A percentile compares a stretch with the other conserved stretches of the same genome.
phyloP scores from a whole-genome alignment of 441 rosid genomes.

The Breynia disticha region DNA sequence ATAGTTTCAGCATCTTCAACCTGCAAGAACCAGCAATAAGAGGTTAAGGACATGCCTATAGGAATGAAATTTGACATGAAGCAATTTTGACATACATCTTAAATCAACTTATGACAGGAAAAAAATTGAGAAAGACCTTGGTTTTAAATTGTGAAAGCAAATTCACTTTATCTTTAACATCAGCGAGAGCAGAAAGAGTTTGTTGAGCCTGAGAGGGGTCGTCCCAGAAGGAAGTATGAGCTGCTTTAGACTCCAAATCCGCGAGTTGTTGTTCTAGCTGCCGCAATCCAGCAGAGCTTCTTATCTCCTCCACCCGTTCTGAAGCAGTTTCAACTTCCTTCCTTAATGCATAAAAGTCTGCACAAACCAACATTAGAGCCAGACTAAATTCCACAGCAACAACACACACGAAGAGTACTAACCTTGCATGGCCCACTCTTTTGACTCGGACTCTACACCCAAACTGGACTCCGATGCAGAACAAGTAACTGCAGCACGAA shows the following conservation, averaged over 20 bases:
- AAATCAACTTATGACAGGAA: too few relatives aligned
- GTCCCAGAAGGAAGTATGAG: constrained; percentile 75
- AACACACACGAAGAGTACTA: background rate
- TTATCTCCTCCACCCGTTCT: constrained; percentile 58
- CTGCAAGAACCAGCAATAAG: constrained; percentile 21
- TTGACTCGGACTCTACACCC: constrained; percentile 30
- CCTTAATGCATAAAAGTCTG: constrained; percentile 78
- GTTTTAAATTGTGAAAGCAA: constrained; percentile 57
- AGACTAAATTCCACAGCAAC: background rate
- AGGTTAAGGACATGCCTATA: too few relatives aligned
- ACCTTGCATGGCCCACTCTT: constrained; percentile 82
- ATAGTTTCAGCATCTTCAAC: constrained; percentile 92
- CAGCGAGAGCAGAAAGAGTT: constrained; percentile 56
- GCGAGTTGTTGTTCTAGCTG: constrained; percentile 49
- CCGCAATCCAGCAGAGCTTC: constrained; percentile 44
- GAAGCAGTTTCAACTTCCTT: constrained; percentile 68
- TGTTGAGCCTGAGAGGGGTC: constrained; percentile 72
- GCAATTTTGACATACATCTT: too few relatives aligned
- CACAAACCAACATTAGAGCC: background rate
- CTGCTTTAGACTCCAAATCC: constrained; percentile 54
- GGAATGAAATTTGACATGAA: too few relatives aligned
- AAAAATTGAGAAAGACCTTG: constrained; percentile 29
- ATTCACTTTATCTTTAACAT: constrained; percentile 60
- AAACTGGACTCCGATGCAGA: constrained; percentile 32
- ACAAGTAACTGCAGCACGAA: constrained; percentile 26